phyloP scores from a whole-genome alignment of 1,139 yeast species.

The Nematodospora anomalae region DNA sequence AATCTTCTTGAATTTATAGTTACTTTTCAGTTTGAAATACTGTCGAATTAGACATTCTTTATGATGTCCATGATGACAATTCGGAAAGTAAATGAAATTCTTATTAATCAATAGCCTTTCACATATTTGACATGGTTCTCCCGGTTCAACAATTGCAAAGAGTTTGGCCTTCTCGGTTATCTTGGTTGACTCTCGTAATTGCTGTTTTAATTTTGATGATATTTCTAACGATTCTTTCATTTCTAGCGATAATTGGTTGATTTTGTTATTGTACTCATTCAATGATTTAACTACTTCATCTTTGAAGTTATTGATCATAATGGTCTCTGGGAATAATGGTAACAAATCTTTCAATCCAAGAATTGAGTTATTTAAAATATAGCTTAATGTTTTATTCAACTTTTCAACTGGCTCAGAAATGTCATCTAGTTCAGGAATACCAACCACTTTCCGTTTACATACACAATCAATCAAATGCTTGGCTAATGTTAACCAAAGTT shows the following conservation, averaged over 20 bases:
- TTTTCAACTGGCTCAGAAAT: constrained; percentile 15
- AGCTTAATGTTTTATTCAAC: constrained; percentile 25
- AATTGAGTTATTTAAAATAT: constrained; percentile 22
- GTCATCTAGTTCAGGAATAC: constrained; percentile 16
- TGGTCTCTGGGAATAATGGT: constrained; percentile 81
- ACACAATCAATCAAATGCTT: constrained; percentile 51
- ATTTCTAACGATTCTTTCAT: constrained; percentile 74
- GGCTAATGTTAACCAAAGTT: constrained; percentile 73
- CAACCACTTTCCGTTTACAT: constrained; percentile 26
- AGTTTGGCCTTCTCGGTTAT: constrained; percentile 40
- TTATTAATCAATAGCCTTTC: constrained; percentile 64
- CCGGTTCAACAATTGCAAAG: constrained; percentile 65
- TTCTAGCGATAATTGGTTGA: constrained; percentile 64
- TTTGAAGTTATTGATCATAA: constrained; percentile 79
- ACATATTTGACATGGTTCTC: constrained; percentile 80
- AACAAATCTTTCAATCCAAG: constrained; percentile 78
- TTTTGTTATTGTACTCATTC: constrained; percentile 67
- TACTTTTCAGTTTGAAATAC: constrained; percentile 59
- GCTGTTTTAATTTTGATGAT: constrained; percentile 59
- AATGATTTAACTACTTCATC: constrained; percentile 79
- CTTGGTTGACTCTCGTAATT: constrained; percentile 52
- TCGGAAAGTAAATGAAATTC: constrained; percentile 78
- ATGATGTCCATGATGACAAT: constrained; percentile 86
- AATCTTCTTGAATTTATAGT: constrained; percentile 64
- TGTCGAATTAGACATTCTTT: constrained; percentile 75